These are phyloP conservation scores for Takakia lepidozioides DNA, from an alignment of 225 moss, liverwort and hornwort species.

Conservation along the genomic window DNA sequence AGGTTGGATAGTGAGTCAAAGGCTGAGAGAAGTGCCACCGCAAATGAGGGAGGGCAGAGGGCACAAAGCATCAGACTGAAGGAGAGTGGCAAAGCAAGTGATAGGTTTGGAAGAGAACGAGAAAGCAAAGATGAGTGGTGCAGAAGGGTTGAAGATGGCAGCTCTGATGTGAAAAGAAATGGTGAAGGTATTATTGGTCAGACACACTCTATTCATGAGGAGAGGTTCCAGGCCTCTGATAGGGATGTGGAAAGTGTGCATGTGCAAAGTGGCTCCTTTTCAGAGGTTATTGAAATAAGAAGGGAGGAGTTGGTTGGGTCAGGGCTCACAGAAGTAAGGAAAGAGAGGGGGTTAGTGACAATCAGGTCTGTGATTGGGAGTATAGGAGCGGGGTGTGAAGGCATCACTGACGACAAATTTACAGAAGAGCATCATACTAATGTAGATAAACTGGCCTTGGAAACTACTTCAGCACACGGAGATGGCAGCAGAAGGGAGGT, in stretches of 20 bases:
- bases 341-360: not conserved
- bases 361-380: constrained; percentile 2
- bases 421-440: not conserved
- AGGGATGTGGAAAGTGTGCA: not conserved
- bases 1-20: too few species aligned
- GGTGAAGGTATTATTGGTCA: not conserved
- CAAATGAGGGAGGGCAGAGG: too few species aligned
- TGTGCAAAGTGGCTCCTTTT: not conserved
- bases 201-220: not conserved
- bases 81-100: too few species aligned
- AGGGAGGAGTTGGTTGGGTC: not conserved
- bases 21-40: too few species aligned
- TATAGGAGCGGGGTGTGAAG: not conserved
- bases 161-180: too few species aligned
- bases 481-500: not conserved
- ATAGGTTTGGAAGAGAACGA: too few species aligned
- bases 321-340: not conserved
- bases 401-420: not conserved
- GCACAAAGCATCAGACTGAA: too few species aligned
- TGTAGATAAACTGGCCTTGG: not conserved
- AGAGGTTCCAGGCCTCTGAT: not conserved
- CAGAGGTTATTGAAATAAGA: not conserved
- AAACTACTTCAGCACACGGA: not conserved
- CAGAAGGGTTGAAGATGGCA: too few species aligned
- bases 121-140: too few species aligned